Evolutionary conservation across 345 rosid species (phyloP), one percentile per base, ranked within the genome.

Genomic region (Gynandropsis gynandra): DNA sequence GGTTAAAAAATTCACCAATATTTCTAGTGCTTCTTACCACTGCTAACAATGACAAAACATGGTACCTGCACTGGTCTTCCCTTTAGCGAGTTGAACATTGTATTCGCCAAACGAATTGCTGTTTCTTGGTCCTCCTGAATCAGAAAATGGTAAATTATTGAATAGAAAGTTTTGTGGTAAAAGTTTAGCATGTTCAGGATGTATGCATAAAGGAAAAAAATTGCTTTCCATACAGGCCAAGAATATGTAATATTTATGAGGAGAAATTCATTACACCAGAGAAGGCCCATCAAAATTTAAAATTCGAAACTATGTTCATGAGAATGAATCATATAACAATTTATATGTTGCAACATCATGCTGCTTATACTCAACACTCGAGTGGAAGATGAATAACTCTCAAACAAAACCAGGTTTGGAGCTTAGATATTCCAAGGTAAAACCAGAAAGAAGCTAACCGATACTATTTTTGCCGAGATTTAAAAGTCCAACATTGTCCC

Each of bases 21-120:
- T 56, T 47, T 34, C 5, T n/a, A 42, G 24, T 35, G 21, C 27
- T 35, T 33, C 16, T 35, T 43, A 49, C 13, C 42, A 20, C 13
- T 56, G 24, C 44, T 51, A 49, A 5, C 10, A 41, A 21, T 12
- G 27, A 20, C 1, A 52, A 50, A 42, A 48, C 34, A 58, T 29
- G 49, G 54, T 78, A 90, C 98, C 96, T 78, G 95, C 69, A 81
- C 81, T 40, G 97, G 90, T 68, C 85, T 87, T 41, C 98, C 95
- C 71, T 87, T 92, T 36, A 92, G 68, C 1, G 94, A 74, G 79
- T 87, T 92, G 48, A 65, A 76, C 81, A 85, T 72, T 44, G 80
- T 68, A 69, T 63, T 81, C 41, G 97, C 88, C 75, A 92, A 62
- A 56, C 58, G 69, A 72, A 77, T 44, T 69, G 95, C 87, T 70